Conservation (phyloP, 2,329 filamentous ascomycete genomes). For the Aspergillus caelatus region DNA sequence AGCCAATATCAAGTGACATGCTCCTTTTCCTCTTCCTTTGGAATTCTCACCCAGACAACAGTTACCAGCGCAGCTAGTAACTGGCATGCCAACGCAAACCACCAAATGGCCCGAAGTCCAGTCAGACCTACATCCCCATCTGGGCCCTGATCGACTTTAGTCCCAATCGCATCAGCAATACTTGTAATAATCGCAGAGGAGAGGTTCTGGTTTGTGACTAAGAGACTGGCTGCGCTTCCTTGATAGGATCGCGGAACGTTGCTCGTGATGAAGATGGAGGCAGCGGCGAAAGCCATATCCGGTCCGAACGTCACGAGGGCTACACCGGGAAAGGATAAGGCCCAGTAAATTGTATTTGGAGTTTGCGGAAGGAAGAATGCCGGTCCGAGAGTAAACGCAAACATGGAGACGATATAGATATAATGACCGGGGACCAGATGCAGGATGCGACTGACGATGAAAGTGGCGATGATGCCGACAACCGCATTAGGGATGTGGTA, state of each 20-base stretch:
- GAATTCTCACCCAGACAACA: slow-evolving; percentile 44
- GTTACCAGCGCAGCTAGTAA: slow-evolving; percentile 38
- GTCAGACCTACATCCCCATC: slow-evolving; percentile 31
- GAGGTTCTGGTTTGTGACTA: slow-evolving; percentile 53
- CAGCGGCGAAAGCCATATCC: slow-evolving; percentile 51
- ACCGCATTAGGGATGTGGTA: slow-evolving; percentile 52
- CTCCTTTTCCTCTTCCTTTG: slow-evolving; percentile 45
- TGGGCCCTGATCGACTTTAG: slow-evolving; percentile 23
- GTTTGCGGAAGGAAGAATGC: slow-evolving; percentile 47
- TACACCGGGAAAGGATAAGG: slow-evolving; percentile 49
- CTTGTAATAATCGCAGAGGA: slow-evolving; percentile 46
- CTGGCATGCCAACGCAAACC: slow-evolving; percentile 44
- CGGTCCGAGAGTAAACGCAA: slow-evolving; percentile 42
- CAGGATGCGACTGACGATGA: slow-evolving; percentile 50
- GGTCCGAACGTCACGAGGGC: slow-evolving; percentile 52
- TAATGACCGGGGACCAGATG: slow-evolving; percentile 51
- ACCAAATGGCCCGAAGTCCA: slow-evolving; percentile 46
- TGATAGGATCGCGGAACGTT: slow-evolving; percentile 52
- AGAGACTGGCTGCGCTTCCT: slow-evolving; percentile 48
- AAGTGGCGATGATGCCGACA: slow-evolving; percentile 49
- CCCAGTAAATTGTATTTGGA: slow-evolving; percentile 47
- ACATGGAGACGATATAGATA: slow-evolving; percentile 50
- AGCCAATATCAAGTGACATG: slow-evolving; percentile 24
- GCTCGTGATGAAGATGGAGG: slow-evolving; percentile 53
- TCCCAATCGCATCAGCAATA: slow-evolving; percentile 42